Conservation (phyloP, 108 stramenopile species). For the Mediolabrus comicus region DNA sequence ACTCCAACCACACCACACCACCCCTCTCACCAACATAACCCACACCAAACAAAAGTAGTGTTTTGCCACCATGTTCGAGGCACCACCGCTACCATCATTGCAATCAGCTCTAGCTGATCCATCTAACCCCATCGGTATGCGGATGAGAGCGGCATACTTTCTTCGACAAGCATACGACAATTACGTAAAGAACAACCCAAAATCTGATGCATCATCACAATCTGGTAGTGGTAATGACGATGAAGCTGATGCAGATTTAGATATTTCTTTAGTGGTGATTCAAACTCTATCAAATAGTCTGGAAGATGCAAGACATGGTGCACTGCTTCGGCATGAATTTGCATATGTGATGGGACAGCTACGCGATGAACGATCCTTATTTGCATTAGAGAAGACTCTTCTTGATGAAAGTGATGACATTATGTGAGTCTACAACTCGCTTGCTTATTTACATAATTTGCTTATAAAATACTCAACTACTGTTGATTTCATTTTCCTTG, state of each 20-base stretch:
- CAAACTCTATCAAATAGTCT: slow-evolving; percentile 54
- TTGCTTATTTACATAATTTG: no score
- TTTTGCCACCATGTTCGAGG: slow-evolving; percentile 58
- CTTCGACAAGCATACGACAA: slow-evolving; percentile 52
- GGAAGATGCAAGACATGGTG: slow-evolving; percentile 60
- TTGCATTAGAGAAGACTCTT: slow-evolving; percentile 53
- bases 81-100: slow-evolving; percentile 58
- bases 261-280: slow-evolving; percentile 34
- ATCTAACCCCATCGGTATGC: slow-evolving; percentile 77
- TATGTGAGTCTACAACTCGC: no score
- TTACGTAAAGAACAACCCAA: slow-evolving; percentile 33
- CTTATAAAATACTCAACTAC: no score
- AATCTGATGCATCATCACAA: no score
- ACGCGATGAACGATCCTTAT: slow-evolving; percentile 62
- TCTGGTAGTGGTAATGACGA: neutral
- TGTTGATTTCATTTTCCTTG: no score
- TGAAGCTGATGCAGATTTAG: slow-evolving; percentile 23
- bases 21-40: no score
- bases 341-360: slow-evolving; percentile 98
- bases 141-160: slow-evolving; percentile 90
- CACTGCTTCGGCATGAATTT: slow-evolving; percentile 95
- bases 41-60: neutral
- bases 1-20: no score
- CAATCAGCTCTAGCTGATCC: slow-evolving; percentile 50
- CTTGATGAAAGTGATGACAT: slow-evolving; percentile 66